phyloP scores from a whole-genome alignment of 495 filamentous ascomycete genomes.

The Penicillium bialowiezense region DNA sequence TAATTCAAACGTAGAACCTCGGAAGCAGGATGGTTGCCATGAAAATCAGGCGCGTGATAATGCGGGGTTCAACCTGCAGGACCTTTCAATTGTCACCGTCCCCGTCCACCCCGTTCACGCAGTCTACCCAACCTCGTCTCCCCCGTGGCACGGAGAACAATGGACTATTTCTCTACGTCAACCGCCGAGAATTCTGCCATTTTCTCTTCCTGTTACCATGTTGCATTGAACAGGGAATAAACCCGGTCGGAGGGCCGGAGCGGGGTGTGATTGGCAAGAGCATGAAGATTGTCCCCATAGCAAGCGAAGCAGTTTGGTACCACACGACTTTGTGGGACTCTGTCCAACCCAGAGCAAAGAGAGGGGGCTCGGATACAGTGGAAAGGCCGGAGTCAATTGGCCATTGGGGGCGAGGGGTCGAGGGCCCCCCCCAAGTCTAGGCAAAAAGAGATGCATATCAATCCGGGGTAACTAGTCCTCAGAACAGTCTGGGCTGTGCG shows the following conservation, averaged over 20 bases:
- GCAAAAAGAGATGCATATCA: slow-evolving; percentile 1
- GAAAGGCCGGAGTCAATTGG: neutral
- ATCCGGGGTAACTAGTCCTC: slow-evolving; percentile 2
- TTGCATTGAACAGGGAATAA: slow-evolving; percentile 2
- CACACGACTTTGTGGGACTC: neutral
- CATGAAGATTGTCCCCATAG: neutral
- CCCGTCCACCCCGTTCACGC: too few relatives aligned
- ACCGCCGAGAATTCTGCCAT: too few relatives aligned
- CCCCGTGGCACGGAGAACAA: neutral
- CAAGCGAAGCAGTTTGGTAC: neutral
- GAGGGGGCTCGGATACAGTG: neutral
- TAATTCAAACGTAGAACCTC: neutral
- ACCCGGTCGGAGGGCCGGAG: slow-evolving; percentile 17
- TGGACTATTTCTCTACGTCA: neutral
- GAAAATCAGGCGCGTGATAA: too few relatives aligned
- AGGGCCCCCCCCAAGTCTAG: neutral
- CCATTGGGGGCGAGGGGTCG: neutral
- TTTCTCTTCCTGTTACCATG: neutral
- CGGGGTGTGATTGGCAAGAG: slow-evolving; percentile 14
- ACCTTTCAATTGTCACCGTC: too few relatives aligned
- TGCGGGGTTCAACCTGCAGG: too few relatives aligned
- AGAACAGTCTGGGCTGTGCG: slow-evolving; percentile 2
- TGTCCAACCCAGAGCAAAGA: neutral
- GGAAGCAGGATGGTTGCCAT: too few relatives aligned
- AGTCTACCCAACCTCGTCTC: too few relatives aligned